Evolutionary conservation across 2,329 filamentous ascomycete species (phyloP).

Genomic region (Aspergillus latus): DNA sequence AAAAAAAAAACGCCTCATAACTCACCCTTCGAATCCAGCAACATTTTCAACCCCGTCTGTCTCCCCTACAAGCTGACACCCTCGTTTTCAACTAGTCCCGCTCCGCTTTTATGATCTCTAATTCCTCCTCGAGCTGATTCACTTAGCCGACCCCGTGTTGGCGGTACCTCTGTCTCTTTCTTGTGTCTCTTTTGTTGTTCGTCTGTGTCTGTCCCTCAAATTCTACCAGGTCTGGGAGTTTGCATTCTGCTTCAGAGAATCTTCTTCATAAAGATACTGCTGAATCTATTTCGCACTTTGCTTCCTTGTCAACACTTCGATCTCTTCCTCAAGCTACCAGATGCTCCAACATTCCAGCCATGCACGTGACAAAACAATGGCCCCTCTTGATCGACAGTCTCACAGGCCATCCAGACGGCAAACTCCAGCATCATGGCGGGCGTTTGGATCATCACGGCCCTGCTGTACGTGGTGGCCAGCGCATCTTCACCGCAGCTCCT

Average conservation of each 20-base stretch:
- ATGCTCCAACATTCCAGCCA: background rate
- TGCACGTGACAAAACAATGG: background rate
- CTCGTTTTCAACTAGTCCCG: constrained; percentile 13
- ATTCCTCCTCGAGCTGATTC: constrained; percentile 14
- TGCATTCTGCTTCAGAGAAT: too few species aligned
- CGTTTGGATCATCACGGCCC: background rate
- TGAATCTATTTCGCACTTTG: too few species aligned
- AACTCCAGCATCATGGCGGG: background rate
- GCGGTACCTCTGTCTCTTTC: constrained; percentile 5
- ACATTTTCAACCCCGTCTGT: constrained; percentile 8
- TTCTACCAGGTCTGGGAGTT: too few species aligned
- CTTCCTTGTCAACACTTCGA: background rate
- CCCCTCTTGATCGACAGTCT: background rate
- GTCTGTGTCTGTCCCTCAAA: too few species aligned
- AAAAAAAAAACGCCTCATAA: background rate
- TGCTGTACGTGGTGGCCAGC: background rate
- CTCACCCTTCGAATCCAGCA: background rate
- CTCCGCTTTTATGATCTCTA: constrained; percentile 12
- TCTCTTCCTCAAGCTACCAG: background rate
- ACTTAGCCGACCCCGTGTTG: constrained; percentile 13
- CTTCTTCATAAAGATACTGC: too few species aligned
- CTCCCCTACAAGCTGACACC: constrained; percentile 15
- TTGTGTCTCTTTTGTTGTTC: too few species aligned
- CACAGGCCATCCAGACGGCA: background rate
- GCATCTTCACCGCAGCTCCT: background rate